Evolutionary conservation across 2,329 filamentous ascomycete species (phyloP).

Genomic region (Talaromyces rugulosus): DNA sequence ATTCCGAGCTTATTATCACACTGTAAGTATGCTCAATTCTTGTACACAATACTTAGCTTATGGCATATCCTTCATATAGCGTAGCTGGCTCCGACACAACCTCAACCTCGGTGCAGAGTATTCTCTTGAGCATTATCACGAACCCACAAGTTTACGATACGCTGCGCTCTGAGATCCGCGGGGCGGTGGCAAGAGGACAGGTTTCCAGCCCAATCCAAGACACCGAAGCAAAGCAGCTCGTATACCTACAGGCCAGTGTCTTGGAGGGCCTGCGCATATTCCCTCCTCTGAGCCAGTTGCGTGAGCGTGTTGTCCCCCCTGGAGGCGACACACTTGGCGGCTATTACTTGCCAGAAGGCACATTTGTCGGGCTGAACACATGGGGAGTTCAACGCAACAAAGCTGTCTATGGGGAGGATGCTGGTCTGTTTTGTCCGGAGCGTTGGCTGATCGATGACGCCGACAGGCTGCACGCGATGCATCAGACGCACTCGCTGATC

Average conservation of each 20-base stretch:
- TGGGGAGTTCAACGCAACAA: conserved; percentile 38
- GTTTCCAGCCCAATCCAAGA: conserved; percentile 28
- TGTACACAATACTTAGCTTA: too few relatives aligned
- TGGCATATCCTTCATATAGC: neutral
- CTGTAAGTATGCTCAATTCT: neutral
- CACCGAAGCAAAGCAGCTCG: conserved; percentile 36
- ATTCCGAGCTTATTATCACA: conserved; percentile 3
- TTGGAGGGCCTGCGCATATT: conserved; percentile 46
- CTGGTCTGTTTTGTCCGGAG: conserved; percentile 42
- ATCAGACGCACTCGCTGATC: conserved; percentile 38
- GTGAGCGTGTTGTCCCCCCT: conserved; percentile 32
- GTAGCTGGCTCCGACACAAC: conserved; percentile 20
- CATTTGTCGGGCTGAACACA: conserved; percentile 40
- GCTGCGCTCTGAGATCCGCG: conserved; percentile 17
- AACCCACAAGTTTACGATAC: conserved; percentile 6
- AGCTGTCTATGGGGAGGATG: conserved; percentile 36
- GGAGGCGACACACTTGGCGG: conserved; percentile 36
- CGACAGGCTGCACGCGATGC: conserved; percentile 34
- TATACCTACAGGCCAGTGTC: conserved; percentile 49
- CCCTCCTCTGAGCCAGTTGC: conserved; percentile 39
- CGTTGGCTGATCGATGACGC: conserved; percentile 42
- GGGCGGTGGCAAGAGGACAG: neutral
- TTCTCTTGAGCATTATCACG: conserved; percentile 4
- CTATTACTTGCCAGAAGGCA: conserved; percentile 43
- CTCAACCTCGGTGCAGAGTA: conserved; percentile 13